Base-by-base conservation (phyloP, 768 basidiomycete genomes). In the Macrolepiota albuminosa region DNA sequence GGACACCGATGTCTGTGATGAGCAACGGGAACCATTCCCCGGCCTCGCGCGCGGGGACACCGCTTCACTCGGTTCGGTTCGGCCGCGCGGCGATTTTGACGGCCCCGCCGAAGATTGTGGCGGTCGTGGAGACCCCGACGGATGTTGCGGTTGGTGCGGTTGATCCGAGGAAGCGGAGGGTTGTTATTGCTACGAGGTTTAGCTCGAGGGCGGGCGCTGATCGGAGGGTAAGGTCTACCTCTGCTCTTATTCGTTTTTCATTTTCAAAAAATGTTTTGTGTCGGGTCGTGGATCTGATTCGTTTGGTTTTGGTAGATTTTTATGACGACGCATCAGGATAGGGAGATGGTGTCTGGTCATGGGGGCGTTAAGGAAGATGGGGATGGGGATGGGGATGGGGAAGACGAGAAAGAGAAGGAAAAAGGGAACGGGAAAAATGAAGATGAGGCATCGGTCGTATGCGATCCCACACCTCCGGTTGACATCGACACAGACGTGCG, bases 131-230 rank as follows among this genome's bases (percentile, higher is more conserved):
- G 71, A 93, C 91, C 10, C 24, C 45, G 21, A 46, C 45, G 21
- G 45, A 46, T 46, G 45, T 46, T 5, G 45, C 45, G 21, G 84
- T 93, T 40, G 93, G 93, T 9, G 90, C 93, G 26, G 89, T 94
- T 9, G 93, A 95, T 71, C 85, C 91, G 18, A 77, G 81, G 70
- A 92, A 94, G 79, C 78, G 89, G 65, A 76, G 93, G 51, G 90
- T 95, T 1, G 88, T 93, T 14, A 93, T 91, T 56, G 89, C 91
- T 7, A 96, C 93, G 18, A 76, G 93, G 61, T 95, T 95, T 69
- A 93, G 92, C 69, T 87, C 89, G 26, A 78, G 94, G 58, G 75
- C 81, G 6, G 94, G 93, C 2, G 91, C 93, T 29, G 87, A 91
- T 75, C 78, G 93, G 52, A 80, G 89, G 77, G 93, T 93, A 59